These are phyloP conservation scores for Leccinum sublutescens DNA, from an alignment of 768 basidiomycete genomes.

Conservation along the genomic window DNA sequence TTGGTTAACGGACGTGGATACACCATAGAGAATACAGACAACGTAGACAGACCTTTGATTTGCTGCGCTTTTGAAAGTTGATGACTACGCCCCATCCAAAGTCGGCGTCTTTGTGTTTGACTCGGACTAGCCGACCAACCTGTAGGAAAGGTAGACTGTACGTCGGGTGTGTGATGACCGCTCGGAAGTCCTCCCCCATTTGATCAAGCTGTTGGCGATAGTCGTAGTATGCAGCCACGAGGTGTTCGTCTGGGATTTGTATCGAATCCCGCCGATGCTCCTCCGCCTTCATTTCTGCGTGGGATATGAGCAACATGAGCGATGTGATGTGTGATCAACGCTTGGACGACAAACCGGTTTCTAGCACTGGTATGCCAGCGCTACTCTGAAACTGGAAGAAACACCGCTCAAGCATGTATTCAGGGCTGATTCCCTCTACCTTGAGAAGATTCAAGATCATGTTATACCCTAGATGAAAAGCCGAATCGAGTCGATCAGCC, in stretches of 20 bases:
- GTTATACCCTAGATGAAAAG: conserved; percentile 98
- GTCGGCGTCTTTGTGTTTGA: conserved; percentile 82
- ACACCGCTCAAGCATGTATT: conserved; percentile 96
- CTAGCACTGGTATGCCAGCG: conserved; percentile 80
- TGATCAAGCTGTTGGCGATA: conserved; percentile 91
- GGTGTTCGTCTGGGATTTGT: conserved; percentile 78
- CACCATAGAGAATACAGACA: conserved; percentile 2
- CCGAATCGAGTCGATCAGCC: conserved; percentile 94
- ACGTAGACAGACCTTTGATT: conserved; percentile 61
- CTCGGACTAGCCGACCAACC: conserved; percentile 86
- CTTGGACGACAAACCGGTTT: conserved; percentile 60
- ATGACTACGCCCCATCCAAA: conserved; percentile 97
- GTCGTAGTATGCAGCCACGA: conserved; percentile 89
- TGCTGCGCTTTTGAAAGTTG: conserved; percentile 84
- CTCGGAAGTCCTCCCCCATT: conserved; percentile 82
- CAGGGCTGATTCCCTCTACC: conserved; percentile 97
- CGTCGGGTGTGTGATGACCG: conserved; percentile 92
- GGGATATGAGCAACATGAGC: conserved; percentile 7
- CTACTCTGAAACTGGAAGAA: conserved; percentile 99
- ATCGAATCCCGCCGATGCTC: conserved; percentile 65
- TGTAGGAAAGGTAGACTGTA: conserved; percentile 96
- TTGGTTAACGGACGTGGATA: background rate
- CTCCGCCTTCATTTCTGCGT: conserved; percentile 68
- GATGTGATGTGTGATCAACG: background rate
- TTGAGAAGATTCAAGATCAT: conserved; percentile 99